Conservation (phyloP, 1,284 basidiomycete genomes). For the Papiliotrema nemorosa region DNA sequence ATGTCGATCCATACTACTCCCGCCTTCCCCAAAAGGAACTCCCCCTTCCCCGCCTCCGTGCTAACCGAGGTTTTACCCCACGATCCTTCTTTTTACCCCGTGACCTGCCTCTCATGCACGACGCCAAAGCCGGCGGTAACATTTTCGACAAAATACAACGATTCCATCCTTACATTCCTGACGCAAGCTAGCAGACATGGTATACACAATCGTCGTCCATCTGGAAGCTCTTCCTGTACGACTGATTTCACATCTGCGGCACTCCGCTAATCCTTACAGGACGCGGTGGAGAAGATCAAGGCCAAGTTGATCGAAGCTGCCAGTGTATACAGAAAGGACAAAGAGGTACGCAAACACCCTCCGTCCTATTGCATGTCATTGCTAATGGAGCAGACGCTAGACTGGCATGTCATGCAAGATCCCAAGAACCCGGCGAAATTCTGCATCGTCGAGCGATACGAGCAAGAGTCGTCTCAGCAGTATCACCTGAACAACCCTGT, state of each 20-base stretch:
- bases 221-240: constrained; percentile 42
- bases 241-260: neutral
- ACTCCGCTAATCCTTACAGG: neutral
- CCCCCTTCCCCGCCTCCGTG: too few relatives aligned
- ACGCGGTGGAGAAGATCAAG: constrained; percentile 44
- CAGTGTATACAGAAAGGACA: constrained; percentile 45
- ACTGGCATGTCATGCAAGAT: constrained; percentile 48
- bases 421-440: constrained; percentile 48
- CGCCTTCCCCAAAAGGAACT: too few relatives aligned
- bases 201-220: constrained; percentile 50
- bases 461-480: constrained; percentile 43
- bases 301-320: constrained; percentile 48
- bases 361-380: neutral
- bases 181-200: too few relatives aligned
- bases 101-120: too few relatives aligned
- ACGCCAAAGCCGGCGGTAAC: too few relatives aligned
- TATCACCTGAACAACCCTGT: constrained; percentile 46
- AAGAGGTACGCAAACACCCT: constrained; percentile 25
- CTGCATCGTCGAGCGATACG: constrained; percentile 49
- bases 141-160: too few relatives aligned
- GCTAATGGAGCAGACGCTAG: constrained; percentile 26
- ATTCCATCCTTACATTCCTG: too few relatives aligned
- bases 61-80: too few relatives aligned
- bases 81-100: too few relatives aligned
- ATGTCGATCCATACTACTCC: too few relatives aligned